These are phyloP conservation scores for Nicotiana obtusifolia DNA, from an alignment of 257 asterid genomes.

Conservation along the genomic window DNA sequence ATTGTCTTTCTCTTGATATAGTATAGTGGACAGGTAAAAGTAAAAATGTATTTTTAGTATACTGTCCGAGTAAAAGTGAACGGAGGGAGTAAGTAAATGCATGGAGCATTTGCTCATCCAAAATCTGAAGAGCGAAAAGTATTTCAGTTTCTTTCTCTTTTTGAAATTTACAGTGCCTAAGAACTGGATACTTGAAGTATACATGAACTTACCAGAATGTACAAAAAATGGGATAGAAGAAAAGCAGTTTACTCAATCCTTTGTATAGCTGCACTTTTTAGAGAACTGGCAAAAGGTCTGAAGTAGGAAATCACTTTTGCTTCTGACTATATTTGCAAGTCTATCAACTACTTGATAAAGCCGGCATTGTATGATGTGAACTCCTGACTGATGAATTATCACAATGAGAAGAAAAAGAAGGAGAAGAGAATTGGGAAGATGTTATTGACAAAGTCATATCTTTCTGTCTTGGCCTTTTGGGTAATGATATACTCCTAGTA, in stretches of 20 bases:
- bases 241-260: background rate
- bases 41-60: too few species aligned
- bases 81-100: background rate
- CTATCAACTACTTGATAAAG: background rate
- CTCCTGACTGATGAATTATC: background rate
- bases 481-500: conserved; percentile 7
- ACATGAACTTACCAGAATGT: background rate
- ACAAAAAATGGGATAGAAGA: background rate
- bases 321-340: background rate
- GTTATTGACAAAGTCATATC: background rate
- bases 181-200: background rate
- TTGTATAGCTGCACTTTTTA: background rate
- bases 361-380: background rate
- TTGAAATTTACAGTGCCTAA: background rate
- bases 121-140: background rate
- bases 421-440: background rate
- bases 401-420: background rate
- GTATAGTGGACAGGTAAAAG: too few species aligned
- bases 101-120: background rate
- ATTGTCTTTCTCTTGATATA: too few species aligned
- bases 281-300: too few species aligned
- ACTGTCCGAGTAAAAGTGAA: too few species aligned
- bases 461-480: background rate
- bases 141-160: background rate
- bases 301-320: background rate